Base-by-base conservation (phyloP, 23 red algal genomes). In the Gracilaria domingensis region DNA sequence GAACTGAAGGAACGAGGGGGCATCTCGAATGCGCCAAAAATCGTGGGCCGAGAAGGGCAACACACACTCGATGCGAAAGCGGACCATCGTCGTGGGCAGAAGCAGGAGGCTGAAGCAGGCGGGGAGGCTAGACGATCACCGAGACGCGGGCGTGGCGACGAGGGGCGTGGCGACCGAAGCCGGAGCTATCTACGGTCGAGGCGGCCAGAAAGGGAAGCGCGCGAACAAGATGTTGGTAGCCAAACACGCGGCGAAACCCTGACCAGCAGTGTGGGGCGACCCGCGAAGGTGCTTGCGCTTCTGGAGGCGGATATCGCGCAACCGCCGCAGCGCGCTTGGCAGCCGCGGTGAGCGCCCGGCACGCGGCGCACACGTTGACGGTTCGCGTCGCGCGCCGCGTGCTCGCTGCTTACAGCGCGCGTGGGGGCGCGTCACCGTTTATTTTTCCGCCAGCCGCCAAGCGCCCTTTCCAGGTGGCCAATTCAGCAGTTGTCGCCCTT, bases 21-120 rank as follows among this genome's bases (percentile, higher is more conserved):
- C 75, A 12, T 81, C 92, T 25, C 92, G 92, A 30, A 94, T 83
- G 50, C 92, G 73, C 92, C 92, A 94, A 36, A 94, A 94, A 55
- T 87, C 48, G 18, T 72, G 59, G 16, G 62, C 67, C 0, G 82
- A 74, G 38, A 94, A 94, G 20, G 92, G 83, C 54, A 94, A 38
- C 0, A 37, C 50, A 72, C 82, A 88, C 39, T 86, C 81, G 39
- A 94, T 70, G 28, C 76, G 51, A 72, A 94, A 94, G 28, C 35
- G 60, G 32, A 92, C 89, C 89, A 92, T 92, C 1, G 36, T 71
- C 4, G 75, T n/a, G 16, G 32, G 32, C 36, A 24, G 30, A 36
- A 65, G 32, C 64, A 5, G 33, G 1, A 69, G 32, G 2, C 17
- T 37, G 64, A 30, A 69, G 64, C 8, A 11, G 25, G 26, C 24